These are phyloP conservation scores for Glebionis coronaria DNA, from an alignment of 129 eudicot genomes.

Conservation along the genomic window DNA sequence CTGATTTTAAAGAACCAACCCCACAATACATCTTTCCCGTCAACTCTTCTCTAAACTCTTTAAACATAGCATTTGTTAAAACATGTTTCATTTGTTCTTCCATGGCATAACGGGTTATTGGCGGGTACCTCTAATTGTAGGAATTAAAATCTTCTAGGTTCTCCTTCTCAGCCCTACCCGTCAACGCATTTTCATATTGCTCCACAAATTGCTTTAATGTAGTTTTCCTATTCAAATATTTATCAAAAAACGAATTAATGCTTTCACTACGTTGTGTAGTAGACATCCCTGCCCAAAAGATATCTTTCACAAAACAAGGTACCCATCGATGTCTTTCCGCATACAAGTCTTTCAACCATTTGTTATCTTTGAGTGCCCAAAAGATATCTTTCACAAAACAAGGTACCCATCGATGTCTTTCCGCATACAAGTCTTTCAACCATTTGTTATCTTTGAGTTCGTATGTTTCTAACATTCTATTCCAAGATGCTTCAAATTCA, in stretches of 20 bases:
- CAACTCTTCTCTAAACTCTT: background rate
- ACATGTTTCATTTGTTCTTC: background rate
- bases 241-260: too few species aligned
- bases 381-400: conserved; percentile 50
- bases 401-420: conserved; percentile 75
- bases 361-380: too few species aligned
- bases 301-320: too few species aligned
- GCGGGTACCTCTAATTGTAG: background rate
- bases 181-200: background rate
- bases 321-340: too few species aligned
- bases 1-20: background rate
- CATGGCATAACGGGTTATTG: background rate
- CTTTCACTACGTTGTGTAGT: conserved; percentile 70
- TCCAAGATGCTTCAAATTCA: background rate
- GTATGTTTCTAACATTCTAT: background rate
- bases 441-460: conserved; percentile 3
- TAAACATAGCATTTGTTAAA: background rate
- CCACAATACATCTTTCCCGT: conserved; percentile 1
- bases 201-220: conserved; percentile 24
- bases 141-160: conserved; percentile 32
- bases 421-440: conserved; percentile 48
- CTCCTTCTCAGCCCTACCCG: conserved; percentile 29
- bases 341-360: too few species aligned
- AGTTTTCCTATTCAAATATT: too few species aligned
- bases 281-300: conserved; percentile 50